These are phyloP conservation scores for Chytriomyces hyalinus DNA, from an alignment of 192 early-diverging fungal genomes.

Conservation along the genomic window DNA sequence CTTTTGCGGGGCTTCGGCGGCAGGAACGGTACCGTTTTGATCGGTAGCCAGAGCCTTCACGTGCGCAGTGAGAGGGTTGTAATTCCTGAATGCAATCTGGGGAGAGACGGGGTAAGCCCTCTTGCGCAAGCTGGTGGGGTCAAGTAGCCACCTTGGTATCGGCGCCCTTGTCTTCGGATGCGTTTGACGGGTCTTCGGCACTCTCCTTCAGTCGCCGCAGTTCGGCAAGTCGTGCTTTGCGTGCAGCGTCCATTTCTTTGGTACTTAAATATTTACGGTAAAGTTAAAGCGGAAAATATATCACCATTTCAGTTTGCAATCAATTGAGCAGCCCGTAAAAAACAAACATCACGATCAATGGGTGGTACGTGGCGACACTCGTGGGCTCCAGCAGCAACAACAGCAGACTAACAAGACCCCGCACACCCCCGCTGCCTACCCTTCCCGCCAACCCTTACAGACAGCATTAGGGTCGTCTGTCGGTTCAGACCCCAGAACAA, in stretches of 20 bases:
- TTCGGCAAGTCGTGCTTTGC: constrained; percentile 29
- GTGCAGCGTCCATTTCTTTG: constrained; percentile 2
- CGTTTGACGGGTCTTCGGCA: constrained; percentile 1
- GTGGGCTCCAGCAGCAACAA: not conserved
- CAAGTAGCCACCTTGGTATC: too few relatives aligned
- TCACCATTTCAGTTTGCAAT: not conserved
- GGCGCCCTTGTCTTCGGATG: not conserved
- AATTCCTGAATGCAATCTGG: constrained; percentile 29
- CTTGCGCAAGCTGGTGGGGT: not conserved
- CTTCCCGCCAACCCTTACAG: not conserved
- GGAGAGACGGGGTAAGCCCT: not conserved
- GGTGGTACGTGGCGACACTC: constrained; percentile 8
- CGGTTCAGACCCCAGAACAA: constrained; percentile 96
- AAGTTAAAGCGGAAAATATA: not conserved
- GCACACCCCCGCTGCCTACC: not conserved
- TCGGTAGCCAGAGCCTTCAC: constrained; percentile 7
- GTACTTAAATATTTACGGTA: not conserved
- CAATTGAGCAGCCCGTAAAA: not conserved
- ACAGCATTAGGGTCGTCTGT: constrained; percentile 95
- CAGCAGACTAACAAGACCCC: not conserved
- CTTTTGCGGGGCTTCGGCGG: not conserved
- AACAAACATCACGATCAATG: constrained; percentile 6
- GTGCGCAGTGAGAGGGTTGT: constrained; percentile 13
- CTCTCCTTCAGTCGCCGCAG: constrained; percentile 29
- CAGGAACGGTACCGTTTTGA: constrained; percentile 1